Base-by-base conservation (phyloP, 202 grass and related monocot genomes). In the Bolboschoenoplectus hybrid region DNA sequence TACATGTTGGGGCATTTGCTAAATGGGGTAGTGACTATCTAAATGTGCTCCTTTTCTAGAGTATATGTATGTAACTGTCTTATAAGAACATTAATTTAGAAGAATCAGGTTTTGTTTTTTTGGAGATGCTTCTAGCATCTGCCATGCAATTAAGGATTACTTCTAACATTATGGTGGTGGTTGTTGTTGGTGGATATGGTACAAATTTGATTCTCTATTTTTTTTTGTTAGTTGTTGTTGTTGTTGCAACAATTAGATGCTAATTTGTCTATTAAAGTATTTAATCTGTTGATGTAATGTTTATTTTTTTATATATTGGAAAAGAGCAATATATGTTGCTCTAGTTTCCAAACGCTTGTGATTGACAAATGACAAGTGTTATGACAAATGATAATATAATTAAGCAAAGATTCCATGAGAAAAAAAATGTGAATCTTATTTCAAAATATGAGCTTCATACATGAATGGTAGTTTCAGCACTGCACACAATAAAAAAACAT, bases 401-500 rank as follows among this genome's bases (percentile, higher is more conserved):
- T 40, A 67, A 67, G 36, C 36, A 67, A 67, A 36, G 36, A 14
- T 14, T 39, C 12, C 35, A 40, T 67, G 65, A 17, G 1, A 40
- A 67, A n/a, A n/a, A 4, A 67, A 40, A 67, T 67, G 64, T 67
- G 64, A 67, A 67, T 67, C 35, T 67, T 67, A 39, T 40, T 67
- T 67, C 36, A 67, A 64, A 64, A n/a, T 61, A 61, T 62, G 58
- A 62, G 58, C 20, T 62, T 62, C 58, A 62, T 62, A 19, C 58
- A 7, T 62, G 58, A 7, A 26, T 62, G 58, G n/a, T n/a, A n/a
- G n/a, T n/a, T 62, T 62, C 58, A 62, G 58, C n/a, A 62, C 0
- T 62, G 58, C 58, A 62, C 58, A 62, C 58, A n/a, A 16, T 7
- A 62, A 62, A 19, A 20, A 7, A 19, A 62, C 26, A 62, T 7